Percentiles rank a stretch among this genome's conserved stretches.
phyloP scores from a whole-genome alignment of 2,329 filamentous ascomycete genomes.

The Chaetoscypha palmicola region DNA sequence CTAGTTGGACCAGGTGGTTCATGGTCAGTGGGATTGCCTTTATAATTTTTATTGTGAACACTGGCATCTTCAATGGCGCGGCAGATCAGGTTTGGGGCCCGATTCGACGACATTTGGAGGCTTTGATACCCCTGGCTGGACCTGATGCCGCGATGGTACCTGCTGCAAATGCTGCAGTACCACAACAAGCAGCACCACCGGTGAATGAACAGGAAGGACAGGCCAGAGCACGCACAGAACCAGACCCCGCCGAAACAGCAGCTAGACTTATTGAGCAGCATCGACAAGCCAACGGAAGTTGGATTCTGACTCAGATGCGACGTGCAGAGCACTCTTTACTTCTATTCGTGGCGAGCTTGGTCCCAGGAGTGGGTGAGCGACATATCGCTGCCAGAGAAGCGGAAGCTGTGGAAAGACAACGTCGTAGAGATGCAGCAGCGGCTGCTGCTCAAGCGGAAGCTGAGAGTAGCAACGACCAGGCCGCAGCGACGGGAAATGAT shows the following conservation, averaged over 20 bases:
- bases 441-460: background rate
- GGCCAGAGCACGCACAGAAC: slow-evolving; percentile 22
- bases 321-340: slow-evolving; percentile 53
- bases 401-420: slow-evolving; percentile 26
- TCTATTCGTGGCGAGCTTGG: slow-evolving; percentile 59
- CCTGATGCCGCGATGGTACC: slow-evolving; percentile 29
- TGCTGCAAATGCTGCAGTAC: slow-evolving; percentile 30
- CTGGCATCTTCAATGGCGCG: slow-evolving; percentile 49
- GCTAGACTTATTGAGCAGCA: slow-evolving; percentile 46
- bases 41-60: slow-evolving; percentile 52
- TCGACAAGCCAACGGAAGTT: slow-evolving; percentile 37
- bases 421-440: slow-evolving; percentile 18
- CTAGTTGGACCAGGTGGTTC: slow-evolving; percentile 53
- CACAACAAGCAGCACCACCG: slow-evolving; percentile 20
- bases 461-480: background rate
- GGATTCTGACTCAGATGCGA: slow-evolving; percentile 45
- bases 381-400: slow-evolving; percentile 43
- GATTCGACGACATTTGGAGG: slow-evolving; percentile 51
- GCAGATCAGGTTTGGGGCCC: slow-evolving; percentile 50
- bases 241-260: slow-evolving; percentile 45
- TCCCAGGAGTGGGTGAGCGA: slow-evolving; percentile 57
- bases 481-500: background rate
- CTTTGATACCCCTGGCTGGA: slow-evolving; percentile 48
- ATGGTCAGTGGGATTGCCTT: slow-evolving; percentile 48
- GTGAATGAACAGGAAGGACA: slow-evolving; percentile 1